phyloP scores from a whole-genome alignment of 805 yeast species.

The Zygoascus bituminiphila region DNA sequence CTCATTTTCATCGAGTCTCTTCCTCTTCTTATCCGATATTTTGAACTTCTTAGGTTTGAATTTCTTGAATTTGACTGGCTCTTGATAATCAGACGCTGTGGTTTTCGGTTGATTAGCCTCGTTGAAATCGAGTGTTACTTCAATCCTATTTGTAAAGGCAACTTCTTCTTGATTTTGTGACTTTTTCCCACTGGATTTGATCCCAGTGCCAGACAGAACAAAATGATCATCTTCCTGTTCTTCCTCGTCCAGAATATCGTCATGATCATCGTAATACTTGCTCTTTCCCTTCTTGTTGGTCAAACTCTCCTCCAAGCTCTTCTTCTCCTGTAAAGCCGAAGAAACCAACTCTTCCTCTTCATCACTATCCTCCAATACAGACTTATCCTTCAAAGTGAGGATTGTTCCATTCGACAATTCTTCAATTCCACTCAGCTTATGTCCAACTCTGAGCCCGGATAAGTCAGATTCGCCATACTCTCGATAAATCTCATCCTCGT shows the following conservation, averaged over 20 bases:
- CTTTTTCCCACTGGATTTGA: slow-evolving; percentile 24
- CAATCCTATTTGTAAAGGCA: slow-evolving; percentile 16
- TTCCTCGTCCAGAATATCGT: slow-evolving; percentile 24
- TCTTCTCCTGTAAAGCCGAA: slow-evolving; percentile 32
- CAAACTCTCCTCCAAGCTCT: slow-evolving; percentile 21
- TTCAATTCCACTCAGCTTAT: slow-evolving; percentile 35
- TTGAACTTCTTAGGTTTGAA: slow-evolving; percentile 35
- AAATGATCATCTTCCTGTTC: slow-evolving; percentile 23
- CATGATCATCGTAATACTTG: slow-evolving; percentile 24
- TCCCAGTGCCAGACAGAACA: slow-evolving; percentile 29
- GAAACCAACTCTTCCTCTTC: slow-evolving; percentile 35
- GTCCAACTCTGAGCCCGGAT: slow-evolving; percentile 38
- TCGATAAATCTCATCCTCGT: slow-evolving; percentile 7
- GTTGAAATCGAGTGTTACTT: slow-evolving; percentile 22
- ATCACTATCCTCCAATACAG: slow-evolving; percentile 24
- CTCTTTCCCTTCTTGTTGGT: slow-evolving; percentile 25
- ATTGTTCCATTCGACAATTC: slow-evolving; percentile 37
- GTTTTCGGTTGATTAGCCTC: slow-evolving; percentile 14
- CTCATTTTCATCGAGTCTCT: slow-evolving; percentile 27
- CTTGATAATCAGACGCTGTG: slow-evolving; percentile 26
- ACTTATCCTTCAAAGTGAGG: slow-evolving; percentile 49
- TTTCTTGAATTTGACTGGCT: slow-evolving; percentile 35
- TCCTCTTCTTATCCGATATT: slow-evolving; percentile 27
- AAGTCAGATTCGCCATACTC: slow-evolving; percentile 27
- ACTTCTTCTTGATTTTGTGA: slow-evolving; percentile 11